Base-by-base conservation (phyloP, 495 filamentous ascomycete species). In the Hypoxylon lenormandii region DNA sequence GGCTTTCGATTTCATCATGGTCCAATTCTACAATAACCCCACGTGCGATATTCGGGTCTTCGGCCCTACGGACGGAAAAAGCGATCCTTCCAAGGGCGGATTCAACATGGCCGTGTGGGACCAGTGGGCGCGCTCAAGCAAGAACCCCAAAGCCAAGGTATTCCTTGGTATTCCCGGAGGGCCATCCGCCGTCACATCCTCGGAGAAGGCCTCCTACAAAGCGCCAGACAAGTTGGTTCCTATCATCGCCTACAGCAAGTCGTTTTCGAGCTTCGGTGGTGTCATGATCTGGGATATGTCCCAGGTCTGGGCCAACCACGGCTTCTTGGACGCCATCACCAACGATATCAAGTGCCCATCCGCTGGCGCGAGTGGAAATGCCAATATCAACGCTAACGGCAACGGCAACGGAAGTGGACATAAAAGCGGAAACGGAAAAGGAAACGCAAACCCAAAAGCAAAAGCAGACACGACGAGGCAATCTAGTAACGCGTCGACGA, bases 61-160 rank as follows among this genome's bases (percentile, higher is more conserved):
- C 75, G 61, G 71, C 8, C n/a, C 77, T 0, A 80, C 82, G 1
- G 23, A 73, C 0, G 19, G 54, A 15, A 22, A 30, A 16, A 21
- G 56, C 72, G 10, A 80, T 70, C 78, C 79, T n/a, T 53, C 70
- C 13, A 82, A 84, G 70, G 80, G 72, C 22, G 83, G 84, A 56
- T 91, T 88, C 79, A 90, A 91, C 74, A 89, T 90, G 74, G 82
- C 77, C 11, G 80, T 80, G 52, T 92, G 90, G 90, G 89, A 92
- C 61, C 80, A 80, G 56, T 93, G 89, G 87, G 88, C 90, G n/a
- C 84, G 84, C 66, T 85, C 74, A 0, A 87, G 85, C 38, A 69
- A 80, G 68, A 91, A 91, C 75, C 80, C 77, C 18, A 76, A 85
- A 5, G 85, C 86, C 53, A 91, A 89, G 75, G 79, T 93, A 21